phyloP scores from a whole-genome alignment of 176 grass and related monocot genomes.

The Lolium multiflorum region DNA sequence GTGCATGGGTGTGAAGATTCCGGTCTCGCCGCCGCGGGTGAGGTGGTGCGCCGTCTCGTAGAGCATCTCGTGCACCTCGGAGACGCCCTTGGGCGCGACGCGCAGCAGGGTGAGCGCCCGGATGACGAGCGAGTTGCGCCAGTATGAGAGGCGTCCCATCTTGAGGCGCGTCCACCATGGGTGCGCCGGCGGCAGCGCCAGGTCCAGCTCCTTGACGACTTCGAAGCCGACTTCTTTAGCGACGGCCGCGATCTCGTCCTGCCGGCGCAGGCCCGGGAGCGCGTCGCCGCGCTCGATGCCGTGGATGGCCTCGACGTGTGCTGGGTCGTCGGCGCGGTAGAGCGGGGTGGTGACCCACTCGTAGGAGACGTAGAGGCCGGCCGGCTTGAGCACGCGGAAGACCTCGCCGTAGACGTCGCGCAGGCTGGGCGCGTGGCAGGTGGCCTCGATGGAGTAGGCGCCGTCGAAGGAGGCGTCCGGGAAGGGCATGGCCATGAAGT shows the following conservation, averaged over 20 bases:
- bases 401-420: conserved; percentile 94
- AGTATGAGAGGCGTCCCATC: conserved; percentile 93
- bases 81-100: conserved; percentile 71
- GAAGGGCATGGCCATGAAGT: conserved; percentile 95
- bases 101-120: conserved; percentile 78
- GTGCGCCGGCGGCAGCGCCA: conserved; percentile 69
- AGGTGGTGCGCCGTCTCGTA: conserved; percentile 94
- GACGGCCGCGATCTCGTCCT: conserved; percentile 67
- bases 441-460: conserved; percentile 97
- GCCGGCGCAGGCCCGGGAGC: conserved; percentile 71
- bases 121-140: conserved; percentile 87
- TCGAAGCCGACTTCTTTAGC: conserved; percentile 74
- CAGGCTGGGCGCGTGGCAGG: conserved; percentile 87
- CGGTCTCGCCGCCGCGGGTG: conserved; percentile 74
- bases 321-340: conserved; percentile 64
- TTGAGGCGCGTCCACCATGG: conserved; percentile 95
- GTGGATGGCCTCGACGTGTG: conserved; percentile 78
- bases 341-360: conserved; percentile 92
- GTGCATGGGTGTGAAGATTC: conserved; percentile 96
- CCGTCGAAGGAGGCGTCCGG: conserved; percentile 74
- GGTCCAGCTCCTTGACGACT: conserved; percentile 77
- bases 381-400: conserved; percentile 79
- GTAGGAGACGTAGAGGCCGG: conserved; percentile 80
- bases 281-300: conserved; percentile 91
- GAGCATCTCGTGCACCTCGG: conserved; percentile 92